Conservation (phyloP, 306 rosid species). For the Ziziphus jujuba region DNA sequence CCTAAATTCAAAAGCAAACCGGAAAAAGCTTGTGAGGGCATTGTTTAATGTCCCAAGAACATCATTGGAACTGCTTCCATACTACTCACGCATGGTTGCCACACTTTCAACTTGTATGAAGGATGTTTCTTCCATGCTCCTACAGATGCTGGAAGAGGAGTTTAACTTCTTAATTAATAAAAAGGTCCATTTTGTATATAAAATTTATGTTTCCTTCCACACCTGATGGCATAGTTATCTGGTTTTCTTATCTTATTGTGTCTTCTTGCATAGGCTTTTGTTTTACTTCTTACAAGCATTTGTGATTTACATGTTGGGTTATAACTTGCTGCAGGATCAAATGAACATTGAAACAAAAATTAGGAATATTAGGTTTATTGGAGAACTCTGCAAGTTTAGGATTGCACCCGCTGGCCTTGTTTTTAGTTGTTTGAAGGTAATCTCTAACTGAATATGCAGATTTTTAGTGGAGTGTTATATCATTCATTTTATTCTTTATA, state of each 20-base stretch:
- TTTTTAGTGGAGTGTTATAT: background rate
- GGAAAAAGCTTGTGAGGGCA: slow-evolving; percentile 94
- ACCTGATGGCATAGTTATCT: slow-evolving; percentile 6
- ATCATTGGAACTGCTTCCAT: slow-evolving; percentile 83
- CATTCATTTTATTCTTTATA: background rate
- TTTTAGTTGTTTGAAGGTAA: slow-evolving; percentile 97
- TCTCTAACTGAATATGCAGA: background rate
- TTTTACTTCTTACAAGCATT: slow-evolving; percentile 2
- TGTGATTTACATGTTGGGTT: slow-evolving; percentile 19
- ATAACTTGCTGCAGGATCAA: slow-evolving; percentile 72
- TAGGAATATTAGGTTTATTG: slow-evolving; percentile 94
- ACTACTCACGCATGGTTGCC: slow-evolving; percentile 96
- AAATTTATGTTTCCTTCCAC: background rate
- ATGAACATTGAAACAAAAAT: slow-evolving; percentile 99
- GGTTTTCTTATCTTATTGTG: background rate
- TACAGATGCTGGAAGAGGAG: slow-evolving; percentile 95
- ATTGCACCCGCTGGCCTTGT: slow-evolving; percentile 85
- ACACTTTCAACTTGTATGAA: slow-evolving; percentile 98
- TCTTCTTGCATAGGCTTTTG: background rate
- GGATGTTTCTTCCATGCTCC: slow-evolving; percentile 82
- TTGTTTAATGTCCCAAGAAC: slow-evolving; percentile 97
- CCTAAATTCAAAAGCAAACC: slow-evolving; percentile 83
- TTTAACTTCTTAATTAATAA: slow-evolving; percentile 93
- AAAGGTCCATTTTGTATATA: slow-evolving; percentile 55
- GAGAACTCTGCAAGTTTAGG: slow-evolving; percentile 98